Evolutionary conservation across 1,139 yeast species (phyloP), one percentile per base, ranked within the genome.

Genomic region (Debaryomycetaceae sp.): DNA sequence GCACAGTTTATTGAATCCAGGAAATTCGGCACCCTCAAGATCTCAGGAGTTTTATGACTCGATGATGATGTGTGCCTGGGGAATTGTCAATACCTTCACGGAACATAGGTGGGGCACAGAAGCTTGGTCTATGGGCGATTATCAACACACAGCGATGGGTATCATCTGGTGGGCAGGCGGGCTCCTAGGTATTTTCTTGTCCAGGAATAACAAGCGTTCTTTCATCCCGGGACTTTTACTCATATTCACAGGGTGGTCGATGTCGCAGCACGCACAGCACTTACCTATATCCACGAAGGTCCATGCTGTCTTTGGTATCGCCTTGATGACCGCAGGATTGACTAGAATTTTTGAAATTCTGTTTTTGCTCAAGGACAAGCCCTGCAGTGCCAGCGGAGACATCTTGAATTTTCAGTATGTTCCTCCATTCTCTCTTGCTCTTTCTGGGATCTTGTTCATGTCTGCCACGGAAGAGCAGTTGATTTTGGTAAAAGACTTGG

Each of bases 141-240:
- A 85, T 61, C 97, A 90, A 66, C 97, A 90, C 63, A 89, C 98
- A 0, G 80, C 95, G 24, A 89, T 91, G 96, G 98, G 98, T 2
- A 86, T 91, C 46, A 76, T 91, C 36, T 91, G 97, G 96, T 90
- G 97, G 95, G 81, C 89, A 45, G 95, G 96, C 41, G 98, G 97
- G 2, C 69, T 89, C 52, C 66, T 89, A 22, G 98, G 98, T 0
- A 73, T 91, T 54, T 86, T 78, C 64, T 67, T 90, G 42, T 78
- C 96, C 1, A 49, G 67, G 38, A 76, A 77, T 43, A 81, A 85
- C 60, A 70, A 68, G 45, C 76, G 98, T 51, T 79, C 87, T 39
- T 87, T 85, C 56, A 68, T 91, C 34, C 98, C 98, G 4, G 84
- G 96, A 0, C 55, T 89, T 37, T 78, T 93, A 41, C 77, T 91